Conservation (phyloP, 2,329 filamentous ascomycete genomes). For the Nemania abortiva region DNA sequence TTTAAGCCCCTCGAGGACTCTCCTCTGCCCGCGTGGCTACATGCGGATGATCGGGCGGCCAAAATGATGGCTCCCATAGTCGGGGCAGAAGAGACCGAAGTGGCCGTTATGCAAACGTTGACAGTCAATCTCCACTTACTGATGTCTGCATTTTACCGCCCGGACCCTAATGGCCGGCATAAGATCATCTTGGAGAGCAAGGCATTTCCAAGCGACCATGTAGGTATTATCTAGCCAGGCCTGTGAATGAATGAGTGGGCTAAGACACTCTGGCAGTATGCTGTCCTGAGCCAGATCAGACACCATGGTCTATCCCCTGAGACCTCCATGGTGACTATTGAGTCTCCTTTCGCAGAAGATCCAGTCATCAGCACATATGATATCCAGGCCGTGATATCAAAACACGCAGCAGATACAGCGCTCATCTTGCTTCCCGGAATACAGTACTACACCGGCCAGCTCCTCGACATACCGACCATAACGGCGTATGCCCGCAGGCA, state of each 20-base stretch:
- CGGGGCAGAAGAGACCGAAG: constrained; percentile 75
- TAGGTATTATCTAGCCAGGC: constrained; percentile 55
- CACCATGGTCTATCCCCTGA: constrained; percentile 73
- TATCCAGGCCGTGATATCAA: constrained; percentile 74
- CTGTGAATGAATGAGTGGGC: constrained; percentile 1
- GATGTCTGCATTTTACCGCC: constrained; percentile 82
- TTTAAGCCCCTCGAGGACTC: constrained; percentile 75
- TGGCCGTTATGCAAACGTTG: constrained; percentile 83
- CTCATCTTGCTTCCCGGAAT: constrained; percentile 81
- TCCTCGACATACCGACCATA: constrained; percentile 79
- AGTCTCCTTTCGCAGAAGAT: constrained; percentile 64
- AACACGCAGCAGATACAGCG: constrained; percentile 74
- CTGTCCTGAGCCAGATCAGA: constrained; percentile 79
- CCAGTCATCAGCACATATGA: constrained; percentile 71
- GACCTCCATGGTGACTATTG: constrained; percentile 76
- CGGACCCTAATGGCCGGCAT: constrained; percentile 67
- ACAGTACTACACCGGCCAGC: constrained; percentile 84
- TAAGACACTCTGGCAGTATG: constrained; percentile 66
- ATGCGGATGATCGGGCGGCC: constrained; percentile 76
- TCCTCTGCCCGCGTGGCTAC: constrained; percentile 72
- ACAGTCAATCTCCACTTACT: constrained; percentile 82
- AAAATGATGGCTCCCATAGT: constrained; percentile 77
- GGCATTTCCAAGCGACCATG: constrained; percentile 85
- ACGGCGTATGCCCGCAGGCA: constrained; percentile 75
- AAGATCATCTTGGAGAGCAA: constrained; percentile 86